Base-by-base conservation (phyloP, 2,329 filamentous ascomycete genomes). In the Alternaria longipes region DNA sequence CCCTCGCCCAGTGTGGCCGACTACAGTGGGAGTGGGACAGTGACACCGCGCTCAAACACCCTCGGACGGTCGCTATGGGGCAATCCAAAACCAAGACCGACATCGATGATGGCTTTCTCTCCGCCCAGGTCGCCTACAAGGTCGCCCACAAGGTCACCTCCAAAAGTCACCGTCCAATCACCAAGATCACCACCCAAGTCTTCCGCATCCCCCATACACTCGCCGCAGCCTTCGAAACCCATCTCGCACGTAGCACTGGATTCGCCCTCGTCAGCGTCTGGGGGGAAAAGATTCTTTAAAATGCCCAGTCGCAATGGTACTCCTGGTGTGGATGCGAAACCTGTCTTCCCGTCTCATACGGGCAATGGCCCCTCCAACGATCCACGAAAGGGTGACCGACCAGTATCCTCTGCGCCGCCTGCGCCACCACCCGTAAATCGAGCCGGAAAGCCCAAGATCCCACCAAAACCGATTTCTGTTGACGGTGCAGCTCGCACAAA, bases 401-500 rank as follows among this genome's bases (percentile, higher is more conserved):
- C 78, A 11, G 84, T 84, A 5, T 76, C 84, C 11, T 74, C 74
- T 30, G 70, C 73, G n/a, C 68, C 75, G 9, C 66, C 72, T 12
- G 67, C 77, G 26, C 91, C 92, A 9, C 92, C 93, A 5, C 90
- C 91, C 1, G 85, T 94, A 38, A 95, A 96, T 75, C 88, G 94
- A 56, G 88, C 89, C 30, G 91, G 92, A 41, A 97, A 96, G 78
- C 90, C 90, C 4, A 89, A 87, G 70, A 85, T 91, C 55, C 84
- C 84, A 11, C 76, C 79, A 9, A 87, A 87, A 51, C 67, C 74
- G 4, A 72, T 75, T 34, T 71, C 78, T 4, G 63, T 71, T 6
- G 74, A 77, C 18, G 58, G 65, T 6, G 30, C 64, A 30, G 52
- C 64, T 5, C 74, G 69, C 24, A 44, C 66, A 7, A 71, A 67